Percentiles rank a stretch among this genome's conserved stretches.
Evolutionary conservation across 371 early-diverging fungal species (phyloP).

Genomic region (Umbelopsis sp.): DNA sequence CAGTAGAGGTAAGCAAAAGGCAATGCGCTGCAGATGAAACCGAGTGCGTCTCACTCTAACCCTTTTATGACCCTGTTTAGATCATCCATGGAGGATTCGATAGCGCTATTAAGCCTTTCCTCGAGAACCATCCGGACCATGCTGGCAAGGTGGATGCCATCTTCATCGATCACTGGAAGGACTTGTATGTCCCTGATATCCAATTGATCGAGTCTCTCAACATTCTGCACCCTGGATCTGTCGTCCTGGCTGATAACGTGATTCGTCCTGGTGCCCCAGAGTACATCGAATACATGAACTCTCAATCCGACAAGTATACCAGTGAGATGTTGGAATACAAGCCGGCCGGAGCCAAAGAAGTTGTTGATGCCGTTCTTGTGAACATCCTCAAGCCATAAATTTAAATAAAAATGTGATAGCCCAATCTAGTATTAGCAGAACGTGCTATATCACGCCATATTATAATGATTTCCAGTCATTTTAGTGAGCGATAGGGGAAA

Average conservation of each 20-base stretch:
- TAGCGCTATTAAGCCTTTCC: not conserved
- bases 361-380: not conserved
- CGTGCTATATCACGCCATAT: not conserved
- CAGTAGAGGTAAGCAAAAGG: slow-evolving; percentile 1
- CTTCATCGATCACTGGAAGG: slow-evolving; percentile 27
- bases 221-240: slow-evolving; percentile 16
- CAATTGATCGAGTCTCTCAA: slow-evolving; percentile 16
- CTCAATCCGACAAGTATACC: not conserved
- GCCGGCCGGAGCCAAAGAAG: not conserved
- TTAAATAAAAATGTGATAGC: not conserved
- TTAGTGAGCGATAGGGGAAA: not conserved
- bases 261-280: slow-evolving; percentile 27
- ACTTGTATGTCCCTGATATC: slow-evolving; percentile 18
- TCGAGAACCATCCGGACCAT: slow-evolving; percentile 8
- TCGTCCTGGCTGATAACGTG: slow-evolving; percentile 25
- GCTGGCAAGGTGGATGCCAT: slow-evolving; percentile 19
- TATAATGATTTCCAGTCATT: no score
- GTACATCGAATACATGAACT: slow-evolving; percentile 21
- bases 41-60: no score
- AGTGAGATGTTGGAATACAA: not conserved
- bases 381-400: not conserved
- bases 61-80: not conserved
- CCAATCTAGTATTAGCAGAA: not conserved
- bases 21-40: no score
- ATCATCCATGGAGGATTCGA: slow-evolving; percentile 15